These are phyloP conservation scores for Brettanomyces sp. DNA, from an alignment of 805 yeast genomes.

Conservation along the genomic window DNA sequence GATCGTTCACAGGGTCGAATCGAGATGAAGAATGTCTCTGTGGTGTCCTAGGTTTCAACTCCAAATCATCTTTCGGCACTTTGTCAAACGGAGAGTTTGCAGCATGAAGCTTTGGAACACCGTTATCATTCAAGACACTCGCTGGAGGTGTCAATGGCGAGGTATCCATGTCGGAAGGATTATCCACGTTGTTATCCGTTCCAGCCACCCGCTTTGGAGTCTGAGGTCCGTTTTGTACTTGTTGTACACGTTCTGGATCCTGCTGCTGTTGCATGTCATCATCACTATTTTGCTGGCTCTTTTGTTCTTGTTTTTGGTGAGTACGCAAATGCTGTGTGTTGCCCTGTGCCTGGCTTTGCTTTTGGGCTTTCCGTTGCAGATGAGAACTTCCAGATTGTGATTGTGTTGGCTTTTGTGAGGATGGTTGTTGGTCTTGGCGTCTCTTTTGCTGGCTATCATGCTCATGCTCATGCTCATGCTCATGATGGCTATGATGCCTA, in stretches of 20 bases:
- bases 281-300: background rate
- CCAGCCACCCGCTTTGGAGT: background rate
- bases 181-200: background rate
- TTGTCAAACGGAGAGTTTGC: constrained; percentile 24
- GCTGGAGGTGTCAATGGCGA: constrained; percentile 1
- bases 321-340: background rate
- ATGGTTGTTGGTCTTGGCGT: constrained; percentile 4
- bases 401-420: constrained; percentile 1
- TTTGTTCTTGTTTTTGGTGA: background rate
- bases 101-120: constrained; percentile 21
- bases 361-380: constrained; percentile 3
- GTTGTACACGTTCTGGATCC: constrained; percentile 1
- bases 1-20: constrained; percentile 67
- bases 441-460: background rate
- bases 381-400: background rate
- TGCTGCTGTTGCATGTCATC: background rate
- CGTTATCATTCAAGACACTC: constrained; percentile 5
- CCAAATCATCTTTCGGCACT: constrained; percentile 59
- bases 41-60: constrained; percentile 61
- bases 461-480: constrained; percentile 2
- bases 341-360: background rate
- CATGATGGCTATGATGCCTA: constrained; percentile 7
- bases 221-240: background rate
- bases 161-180: background rate
- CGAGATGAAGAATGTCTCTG: constrained; percentile 89